Evolutionary conservation across 495 filamentous ascomycete genomes (phyloP).

Genomic region (Hypoxylon subgilvum): DNA sequence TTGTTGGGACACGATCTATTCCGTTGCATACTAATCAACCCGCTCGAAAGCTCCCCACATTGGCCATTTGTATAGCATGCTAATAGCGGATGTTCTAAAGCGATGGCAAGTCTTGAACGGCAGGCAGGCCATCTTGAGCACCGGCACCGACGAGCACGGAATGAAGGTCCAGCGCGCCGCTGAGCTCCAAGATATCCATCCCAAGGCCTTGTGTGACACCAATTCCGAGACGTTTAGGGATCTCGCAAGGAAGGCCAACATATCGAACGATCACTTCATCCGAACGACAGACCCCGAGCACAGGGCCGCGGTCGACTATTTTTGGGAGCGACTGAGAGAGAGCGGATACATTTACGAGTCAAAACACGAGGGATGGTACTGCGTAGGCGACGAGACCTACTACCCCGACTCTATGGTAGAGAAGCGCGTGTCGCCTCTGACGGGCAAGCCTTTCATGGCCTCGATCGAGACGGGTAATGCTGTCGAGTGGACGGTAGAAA

Average conservation of each 20-base stretch:
- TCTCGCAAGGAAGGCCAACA: constrained; percentile 69
- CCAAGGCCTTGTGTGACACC: constrained; percentile 63
- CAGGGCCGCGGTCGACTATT: constrained; percentile 83
- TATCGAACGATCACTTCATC: constrained; percentile 84
- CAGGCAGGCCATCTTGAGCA: constrained; percentile 72
- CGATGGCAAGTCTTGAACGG: constrained; percentile 86
- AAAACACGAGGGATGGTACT: constrained; percentile 96
- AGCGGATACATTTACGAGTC: constrained; percentile 80
- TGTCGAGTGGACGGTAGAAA: constrained; percentile 94
- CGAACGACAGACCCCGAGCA: constrained; percentile 87
- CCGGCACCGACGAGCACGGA: constrained; percentile 97
- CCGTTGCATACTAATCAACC: constrained; percentile 4
- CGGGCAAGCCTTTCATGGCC: constrained; percentile 80
- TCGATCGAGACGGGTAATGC: constrained; percentile 87
- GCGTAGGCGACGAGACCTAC: constrained; percentile 93
- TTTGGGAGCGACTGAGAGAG: constrained; percentile 80
- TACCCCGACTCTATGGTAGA: constrained; percentile 80
- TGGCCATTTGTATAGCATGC: constrained; percentile 91
- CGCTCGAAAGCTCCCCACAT: constrained; percentile 79
- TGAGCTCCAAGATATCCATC: constrained; percentile 58
- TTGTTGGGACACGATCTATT: background rate
- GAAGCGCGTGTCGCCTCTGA: constrained; percentile 75
- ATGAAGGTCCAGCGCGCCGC: constrained; percentile 97
- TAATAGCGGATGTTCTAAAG: constrained; percentile 89
- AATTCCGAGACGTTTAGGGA: constrained; percentile 69